Conservation (phyloP, 2,329 filamentous ascomycete genomes). For the Neonectria magnoliae region DNA sequence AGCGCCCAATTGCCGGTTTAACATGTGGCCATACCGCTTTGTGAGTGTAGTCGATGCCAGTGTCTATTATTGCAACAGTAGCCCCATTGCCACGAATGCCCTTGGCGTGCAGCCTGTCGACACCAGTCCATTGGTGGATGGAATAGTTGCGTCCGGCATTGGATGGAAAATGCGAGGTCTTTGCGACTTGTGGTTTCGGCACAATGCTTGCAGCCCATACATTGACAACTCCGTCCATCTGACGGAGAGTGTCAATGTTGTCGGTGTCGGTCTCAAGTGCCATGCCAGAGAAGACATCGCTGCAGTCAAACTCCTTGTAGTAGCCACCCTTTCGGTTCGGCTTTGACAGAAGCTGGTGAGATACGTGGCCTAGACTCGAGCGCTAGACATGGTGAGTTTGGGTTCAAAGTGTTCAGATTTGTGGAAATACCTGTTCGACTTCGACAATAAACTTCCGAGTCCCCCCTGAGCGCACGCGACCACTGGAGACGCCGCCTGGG, state of each 20-base stretch:
- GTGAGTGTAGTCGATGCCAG: slow-evolving; percentile 53
- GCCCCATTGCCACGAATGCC: slow-evolving; percentile 51
- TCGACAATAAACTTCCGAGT: slow-evolving; percentile 42
- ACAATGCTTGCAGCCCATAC: slow-evolving; percentile 50
- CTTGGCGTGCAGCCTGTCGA: slow-evolving; percentile 50
- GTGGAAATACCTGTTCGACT: slow-evolving; percentile 37
- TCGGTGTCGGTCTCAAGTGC: slow-evolving; percentile 46
- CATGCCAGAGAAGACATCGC: slow-evolving; percentile 49
- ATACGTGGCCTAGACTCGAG: slow-evolving; percentile 27
- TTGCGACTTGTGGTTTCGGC: slow-evolving; percentile 32
- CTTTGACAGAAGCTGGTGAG: slow-evolving; percentile 36
- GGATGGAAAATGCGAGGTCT: slow-evolving; percentile 26
- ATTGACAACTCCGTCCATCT: slow-evolving; percentile 48
- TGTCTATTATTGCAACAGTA: slow-evolving; percentile 53
- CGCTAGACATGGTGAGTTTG: slow-evolving; percentile 31
- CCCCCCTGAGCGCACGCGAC: slow-evolving; percentile 14
- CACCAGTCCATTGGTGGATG: slow-evolving; percentile 52
- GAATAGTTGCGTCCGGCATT: slow-evolving; percentile 43
- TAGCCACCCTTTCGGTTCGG: slow-evolving; percentile 25
- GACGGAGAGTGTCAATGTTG: slow-evolving; percentile 46
- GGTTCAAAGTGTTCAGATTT: slow-evolving; percentile 3
- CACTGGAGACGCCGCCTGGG: neutral
- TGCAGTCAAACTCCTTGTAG: slow-evolving; percentile 47
- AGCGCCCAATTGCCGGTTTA: neutral
- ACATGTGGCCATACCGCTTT: slow-evolving; percentile 42